Percentiles rank a stretch among this genome's conserved stretches.
Conservation (phyloP, 495 filamentous ascomycete species). For the Aspergillus coremiiformis region DNA sequence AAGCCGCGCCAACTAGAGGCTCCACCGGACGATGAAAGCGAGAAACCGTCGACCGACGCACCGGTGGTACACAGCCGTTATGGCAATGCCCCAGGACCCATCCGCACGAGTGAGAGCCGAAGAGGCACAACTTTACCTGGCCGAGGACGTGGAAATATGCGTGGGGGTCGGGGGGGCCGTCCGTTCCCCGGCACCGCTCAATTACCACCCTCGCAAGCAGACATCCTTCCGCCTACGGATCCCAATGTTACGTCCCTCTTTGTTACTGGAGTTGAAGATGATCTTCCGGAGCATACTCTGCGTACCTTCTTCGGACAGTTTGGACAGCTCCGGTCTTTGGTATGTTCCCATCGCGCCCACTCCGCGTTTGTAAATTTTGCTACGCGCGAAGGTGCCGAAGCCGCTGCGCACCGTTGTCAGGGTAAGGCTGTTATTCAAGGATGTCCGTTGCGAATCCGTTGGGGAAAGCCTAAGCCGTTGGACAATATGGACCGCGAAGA, state of each 20-base stretch:
- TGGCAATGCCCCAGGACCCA: conserved; percentile 48
- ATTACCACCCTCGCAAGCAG: conserved; percentile 69
- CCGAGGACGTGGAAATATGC: conserved; percentile 35
- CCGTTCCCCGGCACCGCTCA: conserved; percentile 64
- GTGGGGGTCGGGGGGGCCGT: conserved; percentile 49
- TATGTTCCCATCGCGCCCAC: conserved; percentile 94
- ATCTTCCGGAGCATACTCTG: conserved; percentile 83
- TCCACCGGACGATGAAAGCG: conserved; percentile 34
- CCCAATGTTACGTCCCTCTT: conserved; percentile 83
- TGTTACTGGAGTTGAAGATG: conserved; percentile 91
- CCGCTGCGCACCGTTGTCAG: conserved; percentile 74
- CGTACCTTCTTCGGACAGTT: conserved; percentile 84
- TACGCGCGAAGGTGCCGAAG: conserved; percentile 73
- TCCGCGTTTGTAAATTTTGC: conserved; percentile 94
- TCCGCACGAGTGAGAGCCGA: conserved; percentile 55
- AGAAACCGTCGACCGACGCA: conserved; percentile 18
- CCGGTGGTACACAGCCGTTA: conserved; percentile 35
- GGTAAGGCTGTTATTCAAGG: conserved; percentile 78
- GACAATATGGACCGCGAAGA: conserved; percentile 84
- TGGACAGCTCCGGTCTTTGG: conserved; percentile 77
- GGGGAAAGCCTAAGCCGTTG: conserved; percentile 85
- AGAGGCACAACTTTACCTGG: conserved; percentile 32
- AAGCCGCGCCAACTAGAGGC: conserved; percentile 64
- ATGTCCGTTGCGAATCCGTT: conserved; percentile 80
- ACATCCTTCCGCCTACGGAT: conserved; percentile 78